These are phyloP conservation scores for Pinus taeda DNA, from an alignment of 75 land plant species.

Conservation along the genomic window DNA sequence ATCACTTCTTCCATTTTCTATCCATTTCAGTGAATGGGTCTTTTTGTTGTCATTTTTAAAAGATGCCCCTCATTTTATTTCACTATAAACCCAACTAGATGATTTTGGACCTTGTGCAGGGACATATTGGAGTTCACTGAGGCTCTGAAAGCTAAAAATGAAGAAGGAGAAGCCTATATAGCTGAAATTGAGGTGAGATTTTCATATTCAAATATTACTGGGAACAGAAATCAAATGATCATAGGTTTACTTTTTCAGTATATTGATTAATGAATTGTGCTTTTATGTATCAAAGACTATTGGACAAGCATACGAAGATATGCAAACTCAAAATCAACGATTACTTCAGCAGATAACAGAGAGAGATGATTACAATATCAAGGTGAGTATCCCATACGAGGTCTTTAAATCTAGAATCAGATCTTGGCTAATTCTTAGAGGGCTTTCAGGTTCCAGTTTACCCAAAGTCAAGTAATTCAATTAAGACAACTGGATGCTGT, in stretches of 20 bases:
- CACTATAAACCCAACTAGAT: not conserved
- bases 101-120: constrained; percentile 28
- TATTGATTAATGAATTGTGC: not conserved
- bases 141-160: constrained; percentile 71
- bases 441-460: not conserved
- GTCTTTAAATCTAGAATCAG: not conserved
- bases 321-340: constrained; percentile 93
- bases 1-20: not conserved
- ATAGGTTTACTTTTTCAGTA: constrained; percentile 2
- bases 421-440: constrained; percentile 1
- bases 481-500: not conserved
- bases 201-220: not conserved
- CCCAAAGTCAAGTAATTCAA: not conserved
- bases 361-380: constrained; percentile 96
- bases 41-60: not conserved
- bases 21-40: not conserved
- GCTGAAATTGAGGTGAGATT: constrained; percentile 89
- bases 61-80: not conserved
- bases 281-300: constrained; percentile 57
- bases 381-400: constrained; percentile 38
- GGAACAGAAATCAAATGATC: not conserved
- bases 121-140: constrained; percentile 60
- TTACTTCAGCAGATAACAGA: constrained; percentile 91
- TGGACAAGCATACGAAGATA: constrained; percentile 99
- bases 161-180: constrained; percentile 86